Conservation (phyloP, 495 filamentous ascomycete species). For the Elasticomyces elasticus region DNA sequence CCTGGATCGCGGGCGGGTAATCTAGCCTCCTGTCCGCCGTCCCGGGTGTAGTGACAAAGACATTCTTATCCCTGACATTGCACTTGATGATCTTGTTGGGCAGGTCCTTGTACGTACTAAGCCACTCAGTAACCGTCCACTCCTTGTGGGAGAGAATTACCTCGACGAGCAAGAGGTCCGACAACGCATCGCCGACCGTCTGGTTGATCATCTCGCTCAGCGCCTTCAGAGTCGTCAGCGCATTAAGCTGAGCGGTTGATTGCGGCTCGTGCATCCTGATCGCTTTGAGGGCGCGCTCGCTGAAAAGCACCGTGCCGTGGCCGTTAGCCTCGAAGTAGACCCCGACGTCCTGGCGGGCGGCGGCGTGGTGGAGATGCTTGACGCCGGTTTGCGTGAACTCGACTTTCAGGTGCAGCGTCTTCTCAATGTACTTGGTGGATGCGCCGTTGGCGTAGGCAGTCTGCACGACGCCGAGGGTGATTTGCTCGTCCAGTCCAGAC, state of each 20-base stretch:
- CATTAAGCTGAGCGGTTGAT: conserved; percentile 79
- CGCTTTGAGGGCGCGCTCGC: conserved; percentile 62
- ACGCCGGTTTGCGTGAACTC: conserved; percentile 93
- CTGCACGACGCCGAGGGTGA: conserved; percentile 89
- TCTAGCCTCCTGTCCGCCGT: conserved; percentile 85
- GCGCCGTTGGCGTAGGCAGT: conserved; percentile 96
- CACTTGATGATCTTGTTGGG: conserved; percentile 91
- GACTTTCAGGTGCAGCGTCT: conserved; percentile 78
- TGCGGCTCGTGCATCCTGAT: conserved; percentile 72
- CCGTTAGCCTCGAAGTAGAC: conserved; percentile 99
- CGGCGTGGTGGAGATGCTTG: conserved; percentile 93
- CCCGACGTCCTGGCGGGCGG: conserved; percentile 80
- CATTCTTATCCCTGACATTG: conserved; percentile 73
- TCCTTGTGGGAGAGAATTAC: conserved; percentile 89
- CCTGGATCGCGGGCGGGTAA: conserved; percentile 67
- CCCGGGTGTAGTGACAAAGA: conserved; percentile 62
- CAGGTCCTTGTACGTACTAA: conserved; percentile 85
- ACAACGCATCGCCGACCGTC: conserved; percentile 90
- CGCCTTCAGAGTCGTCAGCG: conserved; percentile 70
- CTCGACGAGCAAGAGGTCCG: conserved; percentile 92
- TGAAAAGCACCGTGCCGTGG: conserved; percentile 94
- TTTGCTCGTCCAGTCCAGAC: conserved; percentile 64
- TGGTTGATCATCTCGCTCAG: conserved; percentile 91
- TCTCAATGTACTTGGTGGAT: conserved; percentile 82
- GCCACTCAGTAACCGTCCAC: conserved; percentile 87